A percentile compares a stretch with the other conserved stretches of the same genome.
phyloP scores from a whole-genome alignment of 1,284 basidiomycete genomes.

The Cystobasidium pallidum region DNA sequence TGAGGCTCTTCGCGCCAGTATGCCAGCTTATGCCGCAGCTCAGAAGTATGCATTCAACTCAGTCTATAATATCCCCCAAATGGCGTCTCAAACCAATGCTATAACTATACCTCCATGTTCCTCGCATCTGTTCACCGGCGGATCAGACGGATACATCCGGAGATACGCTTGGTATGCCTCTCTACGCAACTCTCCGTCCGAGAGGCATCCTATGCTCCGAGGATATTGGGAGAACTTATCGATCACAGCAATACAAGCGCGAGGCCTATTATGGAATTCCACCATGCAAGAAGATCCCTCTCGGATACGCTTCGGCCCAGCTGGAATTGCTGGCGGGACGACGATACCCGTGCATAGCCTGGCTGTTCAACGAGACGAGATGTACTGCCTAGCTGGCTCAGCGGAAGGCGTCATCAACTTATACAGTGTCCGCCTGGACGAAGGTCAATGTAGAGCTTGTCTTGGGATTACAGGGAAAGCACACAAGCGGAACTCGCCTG shows the following conservation, averaged over 20 bases:
- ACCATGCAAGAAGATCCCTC: constrained; percentile 32
- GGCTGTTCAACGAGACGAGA: constrained; percentile 82
- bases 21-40: constrained; percentile 12
- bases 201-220: constrained; percentile 44
- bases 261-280: constrained; percentile 9
- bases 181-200: constrained; percentile 17
- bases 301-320: constrained; percentile 34
- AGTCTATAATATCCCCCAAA: constrained; percentile 48
- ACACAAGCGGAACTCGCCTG: constrained; percentile 65
- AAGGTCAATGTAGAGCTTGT: constrained; percentile 76
- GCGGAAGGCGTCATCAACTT: constrained; percentile 86
- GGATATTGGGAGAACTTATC: constrained; percentile 52
- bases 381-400: constrained; percentile 85
- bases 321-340: constrained; percentile 20
- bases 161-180: constrained; percentile 48
- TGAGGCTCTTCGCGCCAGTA: not conserved
- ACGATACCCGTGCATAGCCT: constrained; percentile 81
- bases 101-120: constrained; percentile 48
- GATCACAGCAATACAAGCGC: constrained; percentile 32
- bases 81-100: constrained; percentile 45
- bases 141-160: constrained; percentile 51
- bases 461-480: constrained; percentile 58
- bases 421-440: constrained; percentile 88
- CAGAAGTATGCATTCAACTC: constrained; percentile 44
- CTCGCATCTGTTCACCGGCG: constrained; percentile 50